These are phyloP conservation scores for Jaltomata sinuosa DNA, from an alignment of 257 asterid species.

Conservation along the genomic window DNA sequence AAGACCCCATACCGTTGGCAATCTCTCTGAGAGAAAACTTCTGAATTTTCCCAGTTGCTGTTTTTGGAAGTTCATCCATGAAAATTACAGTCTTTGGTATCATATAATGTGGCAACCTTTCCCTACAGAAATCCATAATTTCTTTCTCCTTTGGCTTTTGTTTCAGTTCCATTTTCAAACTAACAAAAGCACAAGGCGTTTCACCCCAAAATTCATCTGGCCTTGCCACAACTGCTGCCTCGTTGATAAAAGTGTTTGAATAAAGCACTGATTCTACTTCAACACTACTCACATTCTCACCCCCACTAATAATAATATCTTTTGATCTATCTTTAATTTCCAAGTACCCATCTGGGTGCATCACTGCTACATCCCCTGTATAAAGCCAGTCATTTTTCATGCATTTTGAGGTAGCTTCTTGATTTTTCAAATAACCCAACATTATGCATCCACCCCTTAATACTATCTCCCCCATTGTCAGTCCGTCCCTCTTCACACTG, in stretches of 20 bases:
- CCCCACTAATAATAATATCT: constrained; percentile 62
- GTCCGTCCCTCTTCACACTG: constrained; percentile 46
- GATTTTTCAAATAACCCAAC: constrained; percentile 63
- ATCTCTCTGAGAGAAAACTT: constrained; percentile 41
- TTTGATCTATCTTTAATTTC: constrained; percentile 69
- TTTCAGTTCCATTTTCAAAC: constrained; percentile 29
- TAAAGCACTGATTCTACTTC: constrained; percentile 74
- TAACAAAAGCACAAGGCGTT: constrained; percentile 71
- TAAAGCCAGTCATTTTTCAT: constrained; percentile 57
- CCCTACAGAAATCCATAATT: constrained; percentile 44
- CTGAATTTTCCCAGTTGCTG: constrained; percentile 63
- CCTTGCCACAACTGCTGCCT: constrained; percentile 86
- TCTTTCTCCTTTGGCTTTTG: constrained; percentile 29
- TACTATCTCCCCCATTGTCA: constrained; percentile 53
- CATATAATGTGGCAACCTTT: constrained; percentile 58
- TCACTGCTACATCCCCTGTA: constrained; percentile 75
- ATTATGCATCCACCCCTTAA: constrained; percentile 49
- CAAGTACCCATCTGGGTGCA: constrained; percentile 67
- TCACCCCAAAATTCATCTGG: constrained; percentile 80
- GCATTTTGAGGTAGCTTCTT: constrained; percentile 37
- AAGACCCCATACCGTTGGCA: constrained; percentile 30
- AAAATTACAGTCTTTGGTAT: constrained; percentile 67
- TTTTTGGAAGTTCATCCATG: constrained; percentile 60
- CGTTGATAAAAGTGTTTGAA: constrained; percentile 44
- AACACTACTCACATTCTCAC: constrained; percentile 77